Conservation (phyloP, 163 green algal genomes). For the Trebouxia gelatinosa region DNA sequence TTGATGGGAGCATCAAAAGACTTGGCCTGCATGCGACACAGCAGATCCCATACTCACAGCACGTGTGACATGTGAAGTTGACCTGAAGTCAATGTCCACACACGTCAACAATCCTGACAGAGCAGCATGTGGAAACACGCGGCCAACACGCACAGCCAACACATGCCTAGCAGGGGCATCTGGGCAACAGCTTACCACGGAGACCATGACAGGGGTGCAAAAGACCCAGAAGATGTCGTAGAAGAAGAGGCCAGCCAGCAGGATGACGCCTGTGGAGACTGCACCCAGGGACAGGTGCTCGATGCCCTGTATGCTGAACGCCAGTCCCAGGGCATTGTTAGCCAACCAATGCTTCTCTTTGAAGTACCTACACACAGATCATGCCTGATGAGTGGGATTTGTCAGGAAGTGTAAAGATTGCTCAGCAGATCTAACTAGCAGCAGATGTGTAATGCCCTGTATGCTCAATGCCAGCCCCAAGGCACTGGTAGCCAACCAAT, state of each 20-base stretch:
- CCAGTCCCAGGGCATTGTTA: conserved; percentile 94
- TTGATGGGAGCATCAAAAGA: conserved; percentile 99
- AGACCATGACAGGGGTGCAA: conserved; percentile 95
- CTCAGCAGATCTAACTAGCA: too few species aligned
- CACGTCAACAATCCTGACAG: too few species aligned
- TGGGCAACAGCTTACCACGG: conserved; percentile 30
- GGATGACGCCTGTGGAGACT: conserved; percentile 67
- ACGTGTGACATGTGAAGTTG: too few species aligned
- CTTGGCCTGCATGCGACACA: conserved; percentile 72
- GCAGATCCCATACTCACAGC: not conserved
- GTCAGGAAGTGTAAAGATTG: too few species aligned
- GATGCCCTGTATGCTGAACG: conserved; percentile 92
- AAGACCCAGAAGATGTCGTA: conserved; percentile 99
- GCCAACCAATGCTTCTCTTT: conserved; percentile 88
- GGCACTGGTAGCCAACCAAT: not conserved
- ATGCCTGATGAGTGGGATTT: too few species aligned
- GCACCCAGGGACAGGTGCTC: conserved; percentile 85
- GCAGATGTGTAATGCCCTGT: not conserved
- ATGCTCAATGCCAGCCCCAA: too few species aligned
- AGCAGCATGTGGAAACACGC: not conserved
- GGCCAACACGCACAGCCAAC: not conserved
- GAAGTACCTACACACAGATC: conserved; percentile 83
- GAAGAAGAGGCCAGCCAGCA: conserved; percentile 90
- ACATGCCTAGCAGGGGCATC: conserved; percentile 65
- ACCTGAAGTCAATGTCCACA: too few species aligned